Evolutionary conservation across 768 basidiomycete genomes (phyloP), one percentile per base, ranked within the genome.

Genomic region (Trametes cingulata): DNA sequence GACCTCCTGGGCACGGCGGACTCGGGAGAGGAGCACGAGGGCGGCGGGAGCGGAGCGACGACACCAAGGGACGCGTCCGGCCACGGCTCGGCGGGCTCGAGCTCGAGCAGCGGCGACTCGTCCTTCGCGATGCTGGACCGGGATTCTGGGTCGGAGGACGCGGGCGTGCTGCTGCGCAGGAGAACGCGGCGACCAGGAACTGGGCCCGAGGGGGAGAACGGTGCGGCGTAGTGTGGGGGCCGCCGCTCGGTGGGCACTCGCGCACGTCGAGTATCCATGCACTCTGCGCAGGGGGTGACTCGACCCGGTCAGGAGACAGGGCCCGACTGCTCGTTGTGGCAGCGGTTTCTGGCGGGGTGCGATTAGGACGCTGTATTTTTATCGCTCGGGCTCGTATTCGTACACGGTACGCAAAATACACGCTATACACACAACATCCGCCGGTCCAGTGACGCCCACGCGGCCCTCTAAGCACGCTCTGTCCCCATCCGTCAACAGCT

Each of bases 101-200:
- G 50, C n/a, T 65, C 66, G 56, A 69, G 67, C 58, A 63, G 61
- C 54, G 63, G 65, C 29, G 68, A 67, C 46, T 68, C 67, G 41
- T 68, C 69, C 20, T 70, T 56, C 45, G 61, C 67, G 36, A 56
- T 70, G 48, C 33, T 68, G 36, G 69, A 70, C 47, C 64, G 53
- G 48, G 69, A 70, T 51, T 60, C 60, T 39, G 65, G 67, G 15
- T 60, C 69, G 29, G 67, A 70, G 58, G 67, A 70, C 52, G 60
- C 65, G 49, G 62, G 51, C 33, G 46, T 67, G 46, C 24, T 61
- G 54, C 52, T 68, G 54, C 64, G 67, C 56, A 65, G 57, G 56
- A 60, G 66, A 54, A 53, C 59, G 48, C 56, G 59, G 57, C 60
- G 45, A 54, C 39, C 61, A 51, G 61, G 61, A 20, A 62, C 61